phyloP scores from a whole-genome alignment of 352 stramenopile species.

The Pythium brachiatum region DNA sequence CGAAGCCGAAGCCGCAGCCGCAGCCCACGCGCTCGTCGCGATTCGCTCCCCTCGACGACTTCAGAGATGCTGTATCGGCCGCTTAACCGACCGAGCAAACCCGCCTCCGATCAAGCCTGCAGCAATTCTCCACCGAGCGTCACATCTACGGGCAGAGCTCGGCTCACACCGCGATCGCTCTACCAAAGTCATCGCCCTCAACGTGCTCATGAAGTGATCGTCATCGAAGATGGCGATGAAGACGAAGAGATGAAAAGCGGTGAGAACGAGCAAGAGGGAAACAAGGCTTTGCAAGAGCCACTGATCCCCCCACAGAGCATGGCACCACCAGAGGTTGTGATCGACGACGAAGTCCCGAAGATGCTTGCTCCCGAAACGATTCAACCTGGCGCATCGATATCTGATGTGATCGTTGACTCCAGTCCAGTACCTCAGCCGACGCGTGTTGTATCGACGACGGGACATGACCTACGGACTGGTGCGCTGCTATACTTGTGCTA shows the following conservation, averaged over 20 bases:
- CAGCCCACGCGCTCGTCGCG: neutral
- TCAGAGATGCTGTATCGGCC: conserved; percentile 22
- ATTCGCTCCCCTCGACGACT: neutral
- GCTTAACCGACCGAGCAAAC: conserved; percentile 25
- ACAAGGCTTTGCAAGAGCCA: neutral
- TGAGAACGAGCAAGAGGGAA: neutral
- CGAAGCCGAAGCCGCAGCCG: conserved; percentile 17
- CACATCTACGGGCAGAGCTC: neutral
- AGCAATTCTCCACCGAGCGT: no score
- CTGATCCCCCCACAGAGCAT: conserved; percentile 20
- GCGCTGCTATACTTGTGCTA: conserved; percentile 61
- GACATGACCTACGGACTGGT: conserved; percentile 42
- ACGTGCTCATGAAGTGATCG: conserved; percentile 44
- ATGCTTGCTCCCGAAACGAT: neutral
- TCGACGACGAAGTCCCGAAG: conserved; percentile 6
- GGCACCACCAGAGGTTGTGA: conserved; percentile 34
- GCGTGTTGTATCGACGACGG: conserved; percentile 20
- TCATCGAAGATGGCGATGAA: conserved; percentile 65
- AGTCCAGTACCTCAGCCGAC: neutral
- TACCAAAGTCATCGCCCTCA: neutral
- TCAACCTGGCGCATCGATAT: neutral
- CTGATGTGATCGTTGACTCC: neutral
- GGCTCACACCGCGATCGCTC: neutral
- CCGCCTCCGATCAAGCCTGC: neutral
- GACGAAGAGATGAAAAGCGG: conserved; percentile 4